Conservation (phyloP, 106 monocot genomes). For the Acorus gramineus region DNA sequence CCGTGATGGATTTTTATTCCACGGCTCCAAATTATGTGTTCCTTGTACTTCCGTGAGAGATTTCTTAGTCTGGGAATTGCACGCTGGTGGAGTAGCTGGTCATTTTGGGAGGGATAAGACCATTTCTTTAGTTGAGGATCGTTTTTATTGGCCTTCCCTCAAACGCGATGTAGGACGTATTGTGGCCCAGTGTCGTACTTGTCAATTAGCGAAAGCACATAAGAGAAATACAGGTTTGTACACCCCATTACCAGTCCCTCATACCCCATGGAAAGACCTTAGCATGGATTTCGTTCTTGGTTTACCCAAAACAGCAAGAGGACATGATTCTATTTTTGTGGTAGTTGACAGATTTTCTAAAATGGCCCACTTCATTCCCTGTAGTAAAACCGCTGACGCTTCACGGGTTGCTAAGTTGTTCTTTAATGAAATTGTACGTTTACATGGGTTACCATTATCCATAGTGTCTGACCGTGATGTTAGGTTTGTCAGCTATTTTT, state of each 20-base stretch:
- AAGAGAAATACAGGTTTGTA: not conserved
- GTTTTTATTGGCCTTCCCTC: not conserved
- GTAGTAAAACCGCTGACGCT: not conserved
- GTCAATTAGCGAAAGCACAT: not conserved
- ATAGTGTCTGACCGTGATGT: conserved; percentile 1
- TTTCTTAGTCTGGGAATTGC: no score
- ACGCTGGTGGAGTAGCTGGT: no score
- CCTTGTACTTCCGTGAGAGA: no score
- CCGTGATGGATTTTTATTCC: no score
- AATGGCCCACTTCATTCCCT: not conserved
- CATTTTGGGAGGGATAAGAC: conserved; percentile 1
- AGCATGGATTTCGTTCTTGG: not conserved
- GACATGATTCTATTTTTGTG: not conserved
- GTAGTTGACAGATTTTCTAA: conserved; percentile 1
- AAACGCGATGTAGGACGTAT: not conserved
- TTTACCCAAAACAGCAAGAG: not conserved
- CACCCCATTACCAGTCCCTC: not conserved
- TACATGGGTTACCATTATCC: not conserved
- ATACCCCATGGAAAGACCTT: not conserved
- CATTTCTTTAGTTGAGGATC: not conserved
- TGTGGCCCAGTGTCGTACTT: not conserved
- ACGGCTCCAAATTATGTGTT: no score
- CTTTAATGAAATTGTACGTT: not conserved
- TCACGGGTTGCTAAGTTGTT: not conserved
- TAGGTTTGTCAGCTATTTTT: not conserved